Percentiles rank a stretch among this genome's conserved stretches.
phyloP scores from a whole-genome alignment of 768 basidiomycete genomes.

The Podaxis sp. region DNA sequence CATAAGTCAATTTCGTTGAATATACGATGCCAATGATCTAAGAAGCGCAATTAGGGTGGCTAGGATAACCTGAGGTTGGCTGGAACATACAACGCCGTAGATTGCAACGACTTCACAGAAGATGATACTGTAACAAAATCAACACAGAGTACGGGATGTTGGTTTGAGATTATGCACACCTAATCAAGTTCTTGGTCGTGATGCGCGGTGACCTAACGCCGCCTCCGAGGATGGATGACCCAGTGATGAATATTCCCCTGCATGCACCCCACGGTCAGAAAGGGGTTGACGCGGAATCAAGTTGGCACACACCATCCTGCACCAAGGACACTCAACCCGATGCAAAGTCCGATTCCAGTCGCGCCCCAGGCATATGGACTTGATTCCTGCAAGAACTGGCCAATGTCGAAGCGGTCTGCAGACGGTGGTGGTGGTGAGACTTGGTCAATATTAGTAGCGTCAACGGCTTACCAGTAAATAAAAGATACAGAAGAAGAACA shows the following conservation, averaged over 20 bases:
- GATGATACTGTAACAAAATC: constrained; percentile 68
- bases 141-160: neutral
- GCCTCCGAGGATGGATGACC: constrained; percentile 94
- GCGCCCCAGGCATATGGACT: constrained; percentile 93
- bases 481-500: constrained; percentile 76
- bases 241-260: constrained; percentile 98
- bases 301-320: constrained; percentile 78
- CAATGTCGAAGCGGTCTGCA: constrained; percentile 90
- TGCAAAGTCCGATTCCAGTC: constrained; percentile 87
- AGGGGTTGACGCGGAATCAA: neutral
- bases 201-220: constrained; percentile 93
- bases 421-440: constrained; percentile 52
- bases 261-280: constrained; percentile 10
- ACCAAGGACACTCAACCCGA: constrained; percentile 89
- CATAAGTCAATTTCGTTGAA: constrained; percentile 67
- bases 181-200: constrained; percentile 95
- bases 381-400: constrained; percentile 89
- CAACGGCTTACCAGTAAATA: constrained; percentile 73
- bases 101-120: constrained; percentile 99
- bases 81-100: constrained; percentile 79
- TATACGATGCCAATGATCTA: constrained; percentile 97
- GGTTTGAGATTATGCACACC: constrained; percentile 41
- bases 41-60: constrained; percentile 1
- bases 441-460: neutral
- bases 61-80: neutral